Evolutionary conservation across 2,329 filamentous ascomycete genomes (phyloP).

Genomic region (Malbranchea zuffiana): DNA sequence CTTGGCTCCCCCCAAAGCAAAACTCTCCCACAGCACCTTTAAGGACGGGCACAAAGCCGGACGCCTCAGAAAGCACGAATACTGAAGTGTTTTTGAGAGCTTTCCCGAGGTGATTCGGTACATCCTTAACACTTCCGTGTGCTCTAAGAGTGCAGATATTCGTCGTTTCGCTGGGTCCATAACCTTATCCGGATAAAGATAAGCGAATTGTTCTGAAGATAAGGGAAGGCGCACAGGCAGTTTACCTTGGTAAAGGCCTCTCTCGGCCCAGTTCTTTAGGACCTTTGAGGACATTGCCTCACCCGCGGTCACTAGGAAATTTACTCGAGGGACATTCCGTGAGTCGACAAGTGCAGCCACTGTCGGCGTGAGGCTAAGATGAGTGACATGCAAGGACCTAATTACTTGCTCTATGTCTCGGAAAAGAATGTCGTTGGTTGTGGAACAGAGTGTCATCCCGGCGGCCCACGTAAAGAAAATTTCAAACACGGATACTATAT

Average conservation of each 20-base stretch:
- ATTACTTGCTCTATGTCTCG: slow-evolving; percentile 60
- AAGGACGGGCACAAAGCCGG: slow-evolving; percentile 47
- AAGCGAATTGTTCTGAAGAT: neutral
- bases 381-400: slow-evolving; percentile 54
- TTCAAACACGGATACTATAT: slow-evolving; percentile 67
- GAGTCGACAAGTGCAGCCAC: slow-evolving; percentile 67
- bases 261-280: slow-evolving; percentile 55
- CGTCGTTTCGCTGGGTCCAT: slow-evolving; percentile 76
- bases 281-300: slow-evolving; percentile 68
- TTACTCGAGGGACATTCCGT: slow-evolving; percentile 55
- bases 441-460: slow-evolving; percentile 69
- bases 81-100: slow-evolving; percentile 66
- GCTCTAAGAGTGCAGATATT: slow-evolving; percentile 72
- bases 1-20: slow-evolving; percentile 76
- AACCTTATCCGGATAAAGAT: slow-evolving; percentile 35
- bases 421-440: slow-evolving; percentile 62
- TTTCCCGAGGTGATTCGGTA: slow-evolving; percentile 64
- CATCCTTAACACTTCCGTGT: slow-evolving; percentile 46
- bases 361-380: slow-evolving; percentile 76
- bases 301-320: slow-evolving; percentile 70
- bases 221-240: neutral
- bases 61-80: slow-evolving; percentile 46
- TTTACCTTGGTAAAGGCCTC: slow-evolving; percentile 58
- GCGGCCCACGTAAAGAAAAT: slow-evolving; percentile 75
- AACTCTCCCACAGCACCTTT: slow-evolving; percentile 67